These are phyloP conservation scores for Triticum monococcum DNA, from an alignment of 176 grass and related monocot species.

Conservation along the genomic window DNA sequence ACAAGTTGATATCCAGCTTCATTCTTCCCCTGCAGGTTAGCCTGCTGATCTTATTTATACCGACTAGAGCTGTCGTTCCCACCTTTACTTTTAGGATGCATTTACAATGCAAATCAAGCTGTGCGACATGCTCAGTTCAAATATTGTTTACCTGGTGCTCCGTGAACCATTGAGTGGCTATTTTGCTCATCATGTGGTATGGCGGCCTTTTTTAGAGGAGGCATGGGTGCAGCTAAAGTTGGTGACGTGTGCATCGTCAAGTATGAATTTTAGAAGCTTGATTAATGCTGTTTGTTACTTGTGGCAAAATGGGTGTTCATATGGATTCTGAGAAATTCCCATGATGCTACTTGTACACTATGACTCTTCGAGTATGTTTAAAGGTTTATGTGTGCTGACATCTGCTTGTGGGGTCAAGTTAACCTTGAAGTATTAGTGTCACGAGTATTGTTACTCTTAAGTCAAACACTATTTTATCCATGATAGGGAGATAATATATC, in stretches of 20 bases:
- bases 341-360: not conserved
- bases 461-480: not conserved
- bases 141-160: not conserved
- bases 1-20: slow-evolving; percentile 88
- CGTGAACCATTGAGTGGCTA: not conserved
- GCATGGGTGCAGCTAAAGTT: slow-evolving; percentile 18
- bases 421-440: not conserved
- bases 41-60: slow-evolving; percentile 4
- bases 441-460: slow-evolving; percentile 3
- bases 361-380: not conserved
- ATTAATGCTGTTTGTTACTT: not conserved
- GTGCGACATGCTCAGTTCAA: slow-evolving; percentile 14
- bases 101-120: slow-evolving; percentile 17
- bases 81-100: not conserved
- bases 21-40: slow-evolving; percentile 88
- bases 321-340: not conserved
- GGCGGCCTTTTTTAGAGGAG: not conserved
- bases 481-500: slow-evolving; percentile 77
- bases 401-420: not conserved
- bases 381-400: not conserved
- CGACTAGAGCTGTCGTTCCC: not conserved
- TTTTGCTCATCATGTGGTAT: slow-evolving; percentile 4
- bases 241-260: not conserved
- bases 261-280: slow-evolving; percentile 12
- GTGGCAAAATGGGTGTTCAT: not conserved